Conservation (phyloP, 768 basidiomycete species). For the Lentinus brumalis region DNA sequence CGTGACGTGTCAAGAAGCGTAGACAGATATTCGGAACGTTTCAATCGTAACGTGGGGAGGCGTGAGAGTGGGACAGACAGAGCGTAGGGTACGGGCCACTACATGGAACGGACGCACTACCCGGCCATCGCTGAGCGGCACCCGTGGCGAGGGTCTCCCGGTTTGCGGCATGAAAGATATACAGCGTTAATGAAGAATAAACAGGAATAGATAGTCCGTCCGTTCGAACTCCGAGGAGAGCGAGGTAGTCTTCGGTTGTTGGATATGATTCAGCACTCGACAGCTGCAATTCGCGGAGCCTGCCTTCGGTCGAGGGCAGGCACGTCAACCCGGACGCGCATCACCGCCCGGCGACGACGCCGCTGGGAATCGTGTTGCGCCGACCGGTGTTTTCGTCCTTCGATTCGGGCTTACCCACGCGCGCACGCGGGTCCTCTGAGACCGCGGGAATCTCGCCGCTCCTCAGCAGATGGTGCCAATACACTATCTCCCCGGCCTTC, state of each 20-base stretch:
- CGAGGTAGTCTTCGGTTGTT: background rate
- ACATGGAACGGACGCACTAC: background rate
- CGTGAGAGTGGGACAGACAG: background rate
- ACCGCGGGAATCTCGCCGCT: constrained; percentile 75
- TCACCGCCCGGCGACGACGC: constrained; percentile 6
- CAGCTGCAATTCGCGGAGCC: background rate
- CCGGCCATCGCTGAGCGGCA: background rate
- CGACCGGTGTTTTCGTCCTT: background rate
- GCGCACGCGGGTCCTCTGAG: constrained; percentile 60
- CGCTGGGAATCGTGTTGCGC: background rate
- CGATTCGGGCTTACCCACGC: constrained; percentile 27
- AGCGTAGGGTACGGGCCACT: background rate
- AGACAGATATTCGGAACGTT: background rate
- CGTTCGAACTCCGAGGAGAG: background rate
- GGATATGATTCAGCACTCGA: background rate
- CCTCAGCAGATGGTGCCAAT: constrained; percentile 75
- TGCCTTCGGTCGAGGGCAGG: background rate
- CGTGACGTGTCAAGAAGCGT: background rate
- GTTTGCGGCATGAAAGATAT: constrained; percentile 7
- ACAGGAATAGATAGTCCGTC: constrained; percentile 20
- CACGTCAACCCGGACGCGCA: background rate
- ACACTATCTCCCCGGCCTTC: constrained; percentile 62
- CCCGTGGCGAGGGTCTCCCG: background rate
- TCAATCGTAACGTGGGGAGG: background rate
- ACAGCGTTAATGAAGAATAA: constrained; percentile 23